Conservation (phyloP, 192 early-diverging fungal species). For the Rhizoclosmatium globosum region DNA sequence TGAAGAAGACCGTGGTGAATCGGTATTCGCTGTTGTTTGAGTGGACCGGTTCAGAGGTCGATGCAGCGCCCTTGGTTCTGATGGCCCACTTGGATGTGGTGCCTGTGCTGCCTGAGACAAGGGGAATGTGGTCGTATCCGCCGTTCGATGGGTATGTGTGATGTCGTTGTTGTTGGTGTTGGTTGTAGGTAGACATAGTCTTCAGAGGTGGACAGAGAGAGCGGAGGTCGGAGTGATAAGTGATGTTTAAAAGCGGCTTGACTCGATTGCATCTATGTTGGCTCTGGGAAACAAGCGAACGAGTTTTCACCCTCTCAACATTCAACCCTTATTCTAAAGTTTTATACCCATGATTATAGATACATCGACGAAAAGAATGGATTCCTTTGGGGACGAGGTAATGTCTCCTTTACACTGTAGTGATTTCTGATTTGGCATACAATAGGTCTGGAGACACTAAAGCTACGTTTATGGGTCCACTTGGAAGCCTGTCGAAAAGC, state of each 20-base stretch:
- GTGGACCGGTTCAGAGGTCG: slow-evolving; percentile 39
- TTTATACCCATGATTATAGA: not conserved
- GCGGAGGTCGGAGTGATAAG: no score
- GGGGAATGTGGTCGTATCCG: slow-evolving; percentile 39
- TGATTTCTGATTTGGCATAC: not conserved
- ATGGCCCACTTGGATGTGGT: slow-evolving; percentile 46
- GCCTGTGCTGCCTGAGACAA: slow-evolving; percentile 32
- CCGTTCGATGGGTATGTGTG: slow-evolving; percentile 26
- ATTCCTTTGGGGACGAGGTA: slow-evolving; percentile 40
- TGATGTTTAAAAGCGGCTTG: no score
- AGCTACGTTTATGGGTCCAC: slow-evolving; percentile 12
- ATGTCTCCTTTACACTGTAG: slow-evolving; percentile 24
- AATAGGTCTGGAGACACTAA: slow-evolving; percentile 40
- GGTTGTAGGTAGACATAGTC: no score
- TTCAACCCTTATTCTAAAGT: no score
- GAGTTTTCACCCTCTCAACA: no score
- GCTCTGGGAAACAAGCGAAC: no score
- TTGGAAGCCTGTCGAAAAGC: slow-evolving; percentile 44
- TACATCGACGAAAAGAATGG: slow-evolving; percentile 22
- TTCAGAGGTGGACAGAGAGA: no score
- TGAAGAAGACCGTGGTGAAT: slow-evolving; percentile 35
- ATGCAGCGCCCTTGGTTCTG: slow-evolving; percentile 33
- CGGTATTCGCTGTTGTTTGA: slow-evolving; percentile 43
- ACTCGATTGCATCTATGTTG: no score
- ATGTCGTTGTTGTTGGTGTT: no score